These are phyloP conservation scores for Aspergillus floridensis DNA, from an alignment of 2,329 filamentous ascomycete genomes.

Conservation along the genomic window DNA sequence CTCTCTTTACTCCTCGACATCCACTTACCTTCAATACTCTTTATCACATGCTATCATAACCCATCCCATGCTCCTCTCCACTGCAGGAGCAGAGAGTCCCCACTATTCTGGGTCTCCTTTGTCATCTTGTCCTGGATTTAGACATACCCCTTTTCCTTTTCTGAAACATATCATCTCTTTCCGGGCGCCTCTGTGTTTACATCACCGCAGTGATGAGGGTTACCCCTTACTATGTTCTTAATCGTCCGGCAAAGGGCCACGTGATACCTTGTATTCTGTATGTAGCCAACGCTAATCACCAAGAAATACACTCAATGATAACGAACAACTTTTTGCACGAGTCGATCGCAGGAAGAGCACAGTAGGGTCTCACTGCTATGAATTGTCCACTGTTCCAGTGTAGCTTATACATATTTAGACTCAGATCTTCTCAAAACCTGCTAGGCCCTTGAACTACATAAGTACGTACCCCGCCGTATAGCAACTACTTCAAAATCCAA, in stretches of 20 bases:
- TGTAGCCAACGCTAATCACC: constrained; percentile 4
- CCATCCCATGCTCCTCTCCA: constrained; percentile 2
- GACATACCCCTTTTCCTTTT: constrained; percentile 18
- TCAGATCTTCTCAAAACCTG: too few species aligned
- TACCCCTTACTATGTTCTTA: constrained; percentile 17
- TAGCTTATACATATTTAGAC: too few species aligned
- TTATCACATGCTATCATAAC: not conserved
- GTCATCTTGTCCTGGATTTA: constrained; percentile 13
- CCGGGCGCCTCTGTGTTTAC: constrained; percentile 10
- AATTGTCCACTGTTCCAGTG: too few species aligned
- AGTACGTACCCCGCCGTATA: too few species aligned
- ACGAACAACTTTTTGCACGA: not conserved
- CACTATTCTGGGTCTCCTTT: not conserved
- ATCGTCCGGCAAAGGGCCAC: constrained; percentile 10
- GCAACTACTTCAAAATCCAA: too few species aligned
- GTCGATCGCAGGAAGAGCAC: too few species aligned
- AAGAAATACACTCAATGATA: not conserved
- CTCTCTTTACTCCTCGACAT: constrained; percentile 10
- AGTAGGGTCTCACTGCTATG: too few species aligned
- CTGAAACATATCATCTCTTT: constrained; percentile 13
- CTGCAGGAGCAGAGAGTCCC: not conserved
- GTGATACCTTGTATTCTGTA: constrained; percentile 18
- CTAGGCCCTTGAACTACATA: too few species aligned
- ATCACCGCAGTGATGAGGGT: constrained; percentile 8
- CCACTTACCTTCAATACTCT: constrained; percentile 2